A percentile compares a stretch with the other conserved stretches of the same genome.
Evolutionary conservation across 305 asterid genomes (phyloP).

Genomic region (Caryopteris hybrid): DNA sequence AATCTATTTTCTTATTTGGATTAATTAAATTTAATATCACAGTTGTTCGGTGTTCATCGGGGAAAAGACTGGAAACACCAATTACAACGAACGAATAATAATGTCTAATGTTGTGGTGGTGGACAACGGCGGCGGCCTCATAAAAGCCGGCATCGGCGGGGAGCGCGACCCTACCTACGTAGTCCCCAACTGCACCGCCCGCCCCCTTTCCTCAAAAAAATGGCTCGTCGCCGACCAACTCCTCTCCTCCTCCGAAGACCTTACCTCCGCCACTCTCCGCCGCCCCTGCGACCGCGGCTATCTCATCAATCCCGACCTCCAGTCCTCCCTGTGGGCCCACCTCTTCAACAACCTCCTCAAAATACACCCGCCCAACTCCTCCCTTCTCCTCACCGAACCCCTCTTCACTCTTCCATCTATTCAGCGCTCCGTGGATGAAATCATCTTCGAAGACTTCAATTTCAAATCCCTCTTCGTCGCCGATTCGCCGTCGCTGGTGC

Average conservation of each 20-base stretch:
- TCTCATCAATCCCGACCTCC: slow-evolving; percentile 87
- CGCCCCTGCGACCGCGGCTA: slow-evolving; percentile 96
- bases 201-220: slow-evolving; percentile 80
- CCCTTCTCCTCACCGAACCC: slow-evolving; percentile 89
- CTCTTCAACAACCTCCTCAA: slow-evolving; percentile 69
- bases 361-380: slow-evolving; percentile 52
- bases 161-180: slow-evolving; percentile 77
- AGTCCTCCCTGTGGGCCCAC: slow-evolving; percentile 78
- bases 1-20: too few relatives aligned
- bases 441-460: slow-evolving; percentile 80
- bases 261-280: slow-evolving; percentile 95
- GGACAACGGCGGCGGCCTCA: slow-evolving; percentile 90
- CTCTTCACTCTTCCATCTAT: slow-evolving; percentile 82
- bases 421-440: slow-evolving; percentile 67
- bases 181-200: slow-evolving; percentile 89
- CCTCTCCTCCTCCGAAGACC: slow-evolving; percentile 80
- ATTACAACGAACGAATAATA: neutral
- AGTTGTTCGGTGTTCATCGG: too few relatives aligned
- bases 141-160: slow-evolving; percentile 90
- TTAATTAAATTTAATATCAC: too few relatives aligned
- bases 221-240: slow-evolving; percentile 80
- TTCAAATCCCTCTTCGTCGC: slow-evolving; percentile 67
- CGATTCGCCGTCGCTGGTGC: slow-evolving; percentile 81
- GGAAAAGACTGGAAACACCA: neutral
- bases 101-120: slow-evolving; percentile 77